Conservation (phyloP, 2,329 filamentous ascomycete species). For the Ophiostoma angusticollis region DNA sequence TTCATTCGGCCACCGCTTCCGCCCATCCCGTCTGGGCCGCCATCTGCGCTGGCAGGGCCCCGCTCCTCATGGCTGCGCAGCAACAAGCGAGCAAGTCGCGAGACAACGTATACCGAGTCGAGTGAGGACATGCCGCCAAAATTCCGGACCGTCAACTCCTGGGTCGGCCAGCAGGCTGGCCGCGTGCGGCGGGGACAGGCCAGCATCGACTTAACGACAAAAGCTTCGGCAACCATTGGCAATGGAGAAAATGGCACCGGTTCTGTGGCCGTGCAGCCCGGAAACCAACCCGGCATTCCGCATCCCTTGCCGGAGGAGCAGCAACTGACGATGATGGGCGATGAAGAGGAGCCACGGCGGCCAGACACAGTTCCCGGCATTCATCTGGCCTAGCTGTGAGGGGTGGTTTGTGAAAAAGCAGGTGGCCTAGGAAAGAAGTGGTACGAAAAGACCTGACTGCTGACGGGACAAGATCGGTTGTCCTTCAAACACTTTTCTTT, state of each 20-base stretch:
- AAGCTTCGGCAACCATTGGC: not conserved
- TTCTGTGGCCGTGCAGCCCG: constrained; percentile 16
- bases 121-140: constrained; percentile 42
- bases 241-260: constrained; percentile 1
- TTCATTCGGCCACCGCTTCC: not conserved
- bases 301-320: constrained; percentile 31
- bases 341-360: constrained; percentile 32
- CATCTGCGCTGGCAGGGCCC: constrained; percentile 12
- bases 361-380: constrained; percentile 21
- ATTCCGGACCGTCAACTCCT: constrained; percentile 47
- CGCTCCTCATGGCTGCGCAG: constrained; percentile 13
- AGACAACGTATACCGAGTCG: constrained; percentile 39
- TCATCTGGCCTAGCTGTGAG: not conserved
- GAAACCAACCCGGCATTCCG: constrained; percentile 17
- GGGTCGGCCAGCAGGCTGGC: constrained; percentile 52
- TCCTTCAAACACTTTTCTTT: not conserved
- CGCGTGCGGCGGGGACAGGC: constrained; percentile 36
- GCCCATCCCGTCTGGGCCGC: not conserved
- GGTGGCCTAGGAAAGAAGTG: no score
- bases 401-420: no score
- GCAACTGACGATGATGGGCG: constrained; percentile 36
- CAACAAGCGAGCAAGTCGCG: constrained; percentile 19
- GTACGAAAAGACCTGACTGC: no score
- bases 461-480: no score
- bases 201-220: constrained; percentile 16